These are phyloP conservation scores for Elsinoe perseae DNA, from an alignment of 2,329 filamentous ascomycete genomes.

Conservation along the genomic window DNA sequence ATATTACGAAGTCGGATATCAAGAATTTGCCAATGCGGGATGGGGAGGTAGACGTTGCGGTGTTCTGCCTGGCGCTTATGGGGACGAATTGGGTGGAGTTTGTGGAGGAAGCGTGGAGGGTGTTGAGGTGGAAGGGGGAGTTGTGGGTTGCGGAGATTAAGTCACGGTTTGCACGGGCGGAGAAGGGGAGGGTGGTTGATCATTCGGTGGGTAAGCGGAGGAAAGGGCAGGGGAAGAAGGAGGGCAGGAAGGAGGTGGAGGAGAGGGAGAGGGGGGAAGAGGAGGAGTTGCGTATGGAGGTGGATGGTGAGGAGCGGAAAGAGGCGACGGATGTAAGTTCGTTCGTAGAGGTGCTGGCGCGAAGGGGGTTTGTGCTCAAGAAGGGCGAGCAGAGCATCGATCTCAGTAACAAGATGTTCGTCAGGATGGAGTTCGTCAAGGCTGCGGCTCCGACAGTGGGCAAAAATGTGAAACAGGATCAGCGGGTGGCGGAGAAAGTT, in stretches of 20 bases:
- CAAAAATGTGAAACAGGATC: slow-evolving; percentile 53
- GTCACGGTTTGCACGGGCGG: slow-evolving; percentile 65
- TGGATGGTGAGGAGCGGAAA: slow-evolving; percentile 58
- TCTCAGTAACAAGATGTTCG: slow-evolving; percentile 94
- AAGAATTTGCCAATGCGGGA: slow-evolving; percentile 69
- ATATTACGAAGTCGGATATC: slow-evolving; percentile 85
- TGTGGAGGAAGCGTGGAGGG: slow-evolving; percentile 87
- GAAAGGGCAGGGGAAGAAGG: slow-evolving; percentile 39
- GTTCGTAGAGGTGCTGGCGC: slow-evolving; percentile 74
- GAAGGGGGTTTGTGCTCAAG: slow-evolving; percentile 77
- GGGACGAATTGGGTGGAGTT: slow-evolving; percentile 98
- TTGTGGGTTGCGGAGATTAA: slow-evolving; percentile 98
- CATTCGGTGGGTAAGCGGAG: slow-evolving; percentile 63
- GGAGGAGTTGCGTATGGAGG: slow-evolving; percentile 52
- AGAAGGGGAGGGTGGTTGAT: slow-evolving; percentile 42
- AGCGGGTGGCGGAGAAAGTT: slow-evolving; percentile 30
- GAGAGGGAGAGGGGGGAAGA: slow-evolving; percentile 51
- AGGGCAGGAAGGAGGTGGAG: slow-evolving; percentile 41
- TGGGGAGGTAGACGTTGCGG: slow-evolving; percentile 71
- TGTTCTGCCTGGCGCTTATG: slow-evolving; percentile 97
- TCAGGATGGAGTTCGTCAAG: slow-evolving; percentile 92
- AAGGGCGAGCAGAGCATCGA: slow-evolving; percentile 60
- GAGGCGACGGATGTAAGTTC: slow-evolving; percentile 78
- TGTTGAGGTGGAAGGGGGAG: slow-evolving; percentile 89
- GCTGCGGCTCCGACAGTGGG: slow-evolving; percentile 65